Evolutionary conservation across 2,329 filamentous ascomycete species (phyloP), one percentile per base, ranked within the genome.

Genomic region (Exophiala phaeomuriformis): DNA sequence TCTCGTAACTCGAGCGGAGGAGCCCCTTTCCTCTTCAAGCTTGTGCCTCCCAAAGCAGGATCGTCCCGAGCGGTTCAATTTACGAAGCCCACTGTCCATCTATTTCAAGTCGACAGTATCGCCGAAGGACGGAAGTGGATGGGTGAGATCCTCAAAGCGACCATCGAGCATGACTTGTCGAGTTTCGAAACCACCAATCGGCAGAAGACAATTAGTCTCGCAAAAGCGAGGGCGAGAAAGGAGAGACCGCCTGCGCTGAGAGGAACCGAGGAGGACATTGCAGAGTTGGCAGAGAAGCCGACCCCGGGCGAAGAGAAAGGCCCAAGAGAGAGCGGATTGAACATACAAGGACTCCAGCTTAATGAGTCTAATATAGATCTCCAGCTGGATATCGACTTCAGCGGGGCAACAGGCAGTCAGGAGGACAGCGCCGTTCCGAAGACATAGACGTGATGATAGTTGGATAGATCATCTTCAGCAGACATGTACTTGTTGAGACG

Each of bases 91-190:
- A 93, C 90, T 5, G 88, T 96, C 37, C 93, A 98, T 69, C 97
- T 96, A 69, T 98, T 98, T 69, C 93, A 94, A 3, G 90, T 96
- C 27, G 90, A 94, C 49, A 95, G 86, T 64, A 75, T 96, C 54
- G 83, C 88, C 64, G 83, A 93, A 66, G 93, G 93, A 10, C 83
- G 93, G 8, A 75, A 94, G 39, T 98, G 93, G 93, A 98, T 98
- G 93, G 93, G 90, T 3, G 93, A 93, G 4, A 75, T 98, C 48
- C 95, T 98, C 88, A 98, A 98, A 73, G 93, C 93, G 7, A 98
- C 93, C 1, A 98, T 98, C 64, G 91, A 97, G 67, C 85, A 91
- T 56, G 93, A 98, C 63, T 73, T 81, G 64, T 80, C 80, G 3
- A 81, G 85, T 6, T 63, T 58, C 33, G 90, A 88, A 19, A 93